Conservation (phyloP, 2,329 filamentous ascomycete species). For the Aureobasidium sp. region DNA sequence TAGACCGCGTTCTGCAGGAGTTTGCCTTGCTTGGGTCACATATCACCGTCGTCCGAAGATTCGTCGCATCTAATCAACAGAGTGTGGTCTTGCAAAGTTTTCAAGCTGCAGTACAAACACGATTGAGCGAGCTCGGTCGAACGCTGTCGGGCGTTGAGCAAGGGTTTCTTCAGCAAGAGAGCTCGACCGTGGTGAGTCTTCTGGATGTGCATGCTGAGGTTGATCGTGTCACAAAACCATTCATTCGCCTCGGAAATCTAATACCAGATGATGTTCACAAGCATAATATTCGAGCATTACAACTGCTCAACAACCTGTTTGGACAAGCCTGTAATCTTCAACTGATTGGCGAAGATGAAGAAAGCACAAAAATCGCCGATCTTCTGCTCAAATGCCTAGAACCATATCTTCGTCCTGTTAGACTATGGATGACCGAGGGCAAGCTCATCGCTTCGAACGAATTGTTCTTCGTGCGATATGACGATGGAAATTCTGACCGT, state of each 20-base stretch:
- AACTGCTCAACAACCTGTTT: slow-evolving; percentile 72
- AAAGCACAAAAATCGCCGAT: slow-evolving; percentile 56
- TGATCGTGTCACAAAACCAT: slow-evolving; percentile 42
- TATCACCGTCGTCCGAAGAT: slow-evolving; percentile 42
- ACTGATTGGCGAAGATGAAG: slow-evolving; percentile 52
- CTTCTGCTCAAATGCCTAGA: slow-evolving; percentile 77
- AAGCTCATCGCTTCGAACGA: slow-evolving; percentile 53
- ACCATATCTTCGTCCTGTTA: slow-evolving; percentile 72
- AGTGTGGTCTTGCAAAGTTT: slow-evolving; percentile 57
- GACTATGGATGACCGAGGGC: slow-evolving; percentile 77
- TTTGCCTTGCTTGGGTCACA: slow-evolving; percentile 42
- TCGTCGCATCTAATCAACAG: slow-evolving; percentile 31
- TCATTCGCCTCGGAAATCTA: slow-evolving; percentile 54
- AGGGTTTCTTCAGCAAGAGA: slow-evolving; percentile 46
- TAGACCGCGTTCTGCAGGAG: slow-evolving; percentile 33
- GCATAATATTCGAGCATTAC: slow-evolving; percentile 47
- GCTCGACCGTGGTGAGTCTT: slow-evolving; percentile 57
- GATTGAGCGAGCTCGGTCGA: slow-evolving; percentile 51
- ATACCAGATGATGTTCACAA: slow-evolving; percentile 48
- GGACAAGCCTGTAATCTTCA: slow-evolving; percentile 62
- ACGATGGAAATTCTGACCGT: slow-evolving; percentile 48
- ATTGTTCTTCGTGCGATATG: slow-evolving; percentile 66
- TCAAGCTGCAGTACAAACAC: slow-evolving; percentile 51
- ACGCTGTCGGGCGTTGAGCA: slow-evolving; percentile 53
- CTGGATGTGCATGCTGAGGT: slow-evolving; percentile 54